phyloP scores from a whole-genome alignment of 2,329 filamentous ascomycete genomes.

The Blastomyces parvus region DNA sequence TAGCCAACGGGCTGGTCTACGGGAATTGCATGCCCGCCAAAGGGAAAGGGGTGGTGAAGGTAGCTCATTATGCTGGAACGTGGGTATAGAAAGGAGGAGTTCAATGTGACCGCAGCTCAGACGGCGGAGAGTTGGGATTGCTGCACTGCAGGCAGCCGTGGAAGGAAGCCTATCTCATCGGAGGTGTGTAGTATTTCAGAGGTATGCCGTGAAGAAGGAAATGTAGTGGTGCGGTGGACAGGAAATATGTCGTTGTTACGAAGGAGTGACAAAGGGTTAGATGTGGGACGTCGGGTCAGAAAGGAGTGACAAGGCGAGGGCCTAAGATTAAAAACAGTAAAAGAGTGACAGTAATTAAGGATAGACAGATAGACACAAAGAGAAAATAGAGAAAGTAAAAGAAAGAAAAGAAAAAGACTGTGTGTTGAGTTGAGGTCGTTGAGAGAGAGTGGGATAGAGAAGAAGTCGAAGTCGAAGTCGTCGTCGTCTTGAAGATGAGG shows the following conservation, averaged over 20 bases:
- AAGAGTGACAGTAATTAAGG: slow-evolving; percentile 13
- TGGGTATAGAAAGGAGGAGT: slow-evolving; percentile 10
- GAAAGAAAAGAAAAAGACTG: slow-evolving; percentile 17
- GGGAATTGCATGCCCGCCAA: slow-evolving; percentile 26
- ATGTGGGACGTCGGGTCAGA: slow-evolving; percentile 11
- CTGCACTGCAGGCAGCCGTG: slow-evolving; percentile 17
- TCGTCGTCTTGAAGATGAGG: neutral
- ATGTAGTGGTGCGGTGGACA: slow-evolving; percentile 11
- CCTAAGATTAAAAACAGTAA: slow-evolving; percentile 17
- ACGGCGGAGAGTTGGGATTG: slow-evolving; percentile 5
- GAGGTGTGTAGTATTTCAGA: slow-evolving; percentile 11
- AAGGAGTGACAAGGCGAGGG: slow-evolving; percentile 13
- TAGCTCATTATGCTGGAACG: slow-evolving; percentile 28
- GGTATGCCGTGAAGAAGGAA: slow-evolving; percentile 2
- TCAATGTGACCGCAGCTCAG: slow-evolving; percentile 6
- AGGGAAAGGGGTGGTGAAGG: slow-evolving; percentile 31
- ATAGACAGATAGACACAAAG: slow-evolving; percentile 16
- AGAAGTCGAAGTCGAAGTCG: neutral
- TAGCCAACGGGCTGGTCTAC: slow-evolving; percentile 31
- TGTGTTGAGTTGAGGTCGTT: slow-evolving; percentile 6
- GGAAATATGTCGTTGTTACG: slow-evolving; percentile 15
- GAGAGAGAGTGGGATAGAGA: neutral
- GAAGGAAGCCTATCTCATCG: slow-evolving; percentile 14
- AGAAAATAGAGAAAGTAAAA: slow-evolving; percentile 16
- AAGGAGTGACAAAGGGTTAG: slow-evolving; percentile 8